phyloP scores from a whole-genome alignment of 768 basidiomycete species.

The Agaricus blazei region DNA sequence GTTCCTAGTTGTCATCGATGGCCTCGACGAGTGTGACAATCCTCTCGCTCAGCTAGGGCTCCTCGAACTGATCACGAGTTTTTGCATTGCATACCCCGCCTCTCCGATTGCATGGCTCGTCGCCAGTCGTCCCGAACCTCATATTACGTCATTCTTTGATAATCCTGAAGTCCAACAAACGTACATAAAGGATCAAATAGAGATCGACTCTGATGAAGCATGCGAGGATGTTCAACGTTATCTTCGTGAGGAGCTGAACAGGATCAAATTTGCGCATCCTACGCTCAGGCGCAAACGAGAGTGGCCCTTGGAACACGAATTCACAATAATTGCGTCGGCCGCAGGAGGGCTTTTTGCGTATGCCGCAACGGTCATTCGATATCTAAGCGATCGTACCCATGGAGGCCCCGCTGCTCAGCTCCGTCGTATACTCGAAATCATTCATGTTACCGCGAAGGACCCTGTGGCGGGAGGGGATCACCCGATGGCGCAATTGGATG shows the following conservation, averaged over 20 bases:
- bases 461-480: background rate
- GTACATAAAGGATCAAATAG: background rate
- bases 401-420: background rate
- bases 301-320: slow-evolving; percentile 15
- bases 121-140: slow-evolving; percentile 17
- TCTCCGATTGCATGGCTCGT: slow-evolving; percentile 21
- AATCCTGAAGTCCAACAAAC: background rate
- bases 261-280: slow-evolving; percentile 5
- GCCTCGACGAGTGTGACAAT: background rate
- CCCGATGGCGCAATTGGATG: too few species aligned
- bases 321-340: slow-evolving; percentile 13
- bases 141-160: slow-evolving; percentile 13
- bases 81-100: background rate
- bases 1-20: background rate
- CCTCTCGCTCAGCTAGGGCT: slow-evolving; percentile 12
- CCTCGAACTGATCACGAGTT: slow-evolving; percentile 7
- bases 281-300: background rate
- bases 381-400: slow-evolving; percentile 11
- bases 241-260: slow-evolving; percentile 2
- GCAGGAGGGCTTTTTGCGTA: slow-evolving; percentile 22
- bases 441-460: background rate
- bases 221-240: slow-evolving; percentile 11
- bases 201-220: too few species aligned
- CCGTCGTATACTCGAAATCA: background rate
- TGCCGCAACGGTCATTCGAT: slow-evolving; percentile 17